Conservation (phyloP, 441 rosid genomes). For the Theobroma grandiflorum region DNA sequence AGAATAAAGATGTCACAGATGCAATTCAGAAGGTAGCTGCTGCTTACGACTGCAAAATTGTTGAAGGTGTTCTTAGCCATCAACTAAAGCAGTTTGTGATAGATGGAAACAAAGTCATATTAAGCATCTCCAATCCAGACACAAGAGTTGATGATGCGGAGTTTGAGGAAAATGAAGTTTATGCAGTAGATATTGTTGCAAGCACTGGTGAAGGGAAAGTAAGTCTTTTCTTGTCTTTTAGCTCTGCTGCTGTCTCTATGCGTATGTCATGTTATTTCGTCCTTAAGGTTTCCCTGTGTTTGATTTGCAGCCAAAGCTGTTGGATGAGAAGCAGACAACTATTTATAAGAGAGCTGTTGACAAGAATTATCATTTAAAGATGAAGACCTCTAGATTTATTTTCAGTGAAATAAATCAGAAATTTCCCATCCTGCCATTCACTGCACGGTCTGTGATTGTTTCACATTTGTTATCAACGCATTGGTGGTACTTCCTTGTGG, state of each 20-base stretch:
- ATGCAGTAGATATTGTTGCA: conserved; percentile 87
- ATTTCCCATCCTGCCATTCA: conserved; percentile 82
- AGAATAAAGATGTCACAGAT: conserved; percentile 93
- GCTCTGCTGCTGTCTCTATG: not conserved
- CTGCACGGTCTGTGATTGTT: conserved; percentile 64
- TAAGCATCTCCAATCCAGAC: conserved; percentile 77
- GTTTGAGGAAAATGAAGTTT: conserved; percentile 92
- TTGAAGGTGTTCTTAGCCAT: conserved; percentile 97
- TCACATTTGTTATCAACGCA: not conserved
- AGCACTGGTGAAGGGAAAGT: conserved; percentile 98
- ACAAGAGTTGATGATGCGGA: conserved; percentile 92
- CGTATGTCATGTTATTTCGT: not conserved
- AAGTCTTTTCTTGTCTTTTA: conserved; percentile 8
- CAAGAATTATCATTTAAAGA: conserved; percentile 85
- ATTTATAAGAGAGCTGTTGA: conserved; percentile 87
- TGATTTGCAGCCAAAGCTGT: conserved; percentile 75
- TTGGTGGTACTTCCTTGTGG: not conserved
- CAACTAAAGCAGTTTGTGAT: conserved; percentile 88
- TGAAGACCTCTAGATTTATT: conserved; percentile 96
- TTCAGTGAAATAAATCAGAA: conserved; percentile 88
- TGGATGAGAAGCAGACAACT: conserved; percentile 95
- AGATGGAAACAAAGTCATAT: conserved; percentile 84
- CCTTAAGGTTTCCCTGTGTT: not conserved
- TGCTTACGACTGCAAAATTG: conserved; percentile 96
- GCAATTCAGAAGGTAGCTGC: conserved; percentile 96